phyloP scores from a whole-genome alignment of 495 filamentous ascomycete genomes.

The Xylaria grammica region DNA sequence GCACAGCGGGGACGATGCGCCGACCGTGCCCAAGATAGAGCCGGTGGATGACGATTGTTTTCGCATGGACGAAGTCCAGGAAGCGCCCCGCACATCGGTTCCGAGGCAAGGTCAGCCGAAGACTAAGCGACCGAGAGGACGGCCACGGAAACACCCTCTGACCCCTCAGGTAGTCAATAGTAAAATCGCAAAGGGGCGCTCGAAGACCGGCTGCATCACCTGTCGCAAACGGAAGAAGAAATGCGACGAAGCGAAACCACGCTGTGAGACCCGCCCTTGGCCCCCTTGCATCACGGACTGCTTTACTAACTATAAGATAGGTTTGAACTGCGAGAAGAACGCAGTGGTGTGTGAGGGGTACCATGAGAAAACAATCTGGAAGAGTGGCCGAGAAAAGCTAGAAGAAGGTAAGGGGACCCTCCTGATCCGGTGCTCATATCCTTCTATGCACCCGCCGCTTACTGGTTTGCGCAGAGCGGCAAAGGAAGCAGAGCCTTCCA shows the following conservation, averaged over 20 bases:
- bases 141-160: constrained; percentile 83
- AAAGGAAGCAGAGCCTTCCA: constrained; percentile 51
- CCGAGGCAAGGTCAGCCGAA: constrained; percentile 38
- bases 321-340: constrained; percentile 92
- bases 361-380: constrained; percentile 87
- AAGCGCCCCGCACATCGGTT: constrained; percentile 43
- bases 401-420: constrained; percentile 66
- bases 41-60: constrained; percentile 54
- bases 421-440: background rate
- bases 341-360: constrained; percentile 92
- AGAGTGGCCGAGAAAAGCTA: constrained; percentile 75
- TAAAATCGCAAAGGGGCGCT: constrained; percentile 84
- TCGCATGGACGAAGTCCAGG: constrained; percentile 51
- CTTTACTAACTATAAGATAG: constrained; percentile 45
- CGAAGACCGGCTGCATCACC: constrained; percentile 92
- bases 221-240: constrained; percentile 95
- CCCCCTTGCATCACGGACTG: background rate
- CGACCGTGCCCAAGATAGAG: constrained; percentile 51
- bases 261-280: constrained; percentile 56
- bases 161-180: constrained; percentile 51
- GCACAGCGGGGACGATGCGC: constrained; percentile 39
- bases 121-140: constrained; percentile 69
- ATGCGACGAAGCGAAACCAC: constrained; percentile 92
- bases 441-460: constrained; percentile 25
- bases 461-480: constrained; percentile 45